Conservation (phyloP, 768 basidiomycete genomes). For the Ramaria sp. region DNA sequence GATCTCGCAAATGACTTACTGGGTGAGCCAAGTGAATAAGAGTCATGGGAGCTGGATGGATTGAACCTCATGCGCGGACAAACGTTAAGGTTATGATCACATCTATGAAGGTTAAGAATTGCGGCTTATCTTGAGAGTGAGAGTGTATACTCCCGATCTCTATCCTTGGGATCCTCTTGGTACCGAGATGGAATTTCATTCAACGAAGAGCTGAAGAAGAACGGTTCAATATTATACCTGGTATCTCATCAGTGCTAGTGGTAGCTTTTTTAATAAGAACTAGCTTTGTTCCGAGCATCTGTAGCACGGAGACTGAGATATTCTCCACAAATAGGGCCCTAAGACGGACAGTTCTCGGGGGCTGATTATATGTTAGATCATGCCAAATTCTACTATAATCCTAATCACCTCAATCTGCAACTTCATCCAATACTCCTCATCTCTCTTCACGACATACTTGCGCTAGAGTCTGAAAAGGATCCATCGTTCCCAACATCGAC, state of each 20-base stretch:
- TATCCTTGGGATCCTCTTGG: slow-evolving; percentile 35
- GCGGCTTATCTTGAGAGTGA: neutral
- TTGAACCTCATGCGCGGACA: slow-evolving; percentile 13
- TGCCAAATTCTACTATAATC: too few relatives aligned
- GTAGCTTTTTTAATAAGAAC: slow-evolving; percentile 9
- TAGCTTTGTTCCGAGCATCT: slow-evolving; percentile 47
- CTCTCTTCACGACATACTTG: slow-evolving; percentile 11
- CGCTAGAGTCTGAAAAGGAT: neutral
- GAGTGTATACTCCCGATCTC: slow-evolving; percentile 31
- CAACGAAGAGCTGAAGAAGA: slow-evolving; percentile 52
- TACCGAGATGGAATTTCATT: slow-evolving; percentile 63
- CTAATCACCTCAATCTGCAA: too few relatives aligned
- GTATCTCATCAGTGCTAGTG: neutral
- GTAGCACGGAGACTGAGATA: slow-evolving; percentile 37
- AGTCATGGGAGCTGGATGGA: neutral
- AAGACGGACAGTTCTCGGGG: slow-evolving; percentile 28
- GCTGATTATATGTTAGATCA: slow-evolving; percentile 13
- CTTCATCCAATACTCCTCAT: slow-evolving; percentile 25
- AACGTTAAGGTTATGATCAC: slow-evolving; percentile 44
- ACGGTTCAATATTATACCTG: slow-evolving; percentile 48
- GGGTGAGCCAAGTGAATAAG: neutral
- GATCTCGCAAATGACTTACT: neutral
- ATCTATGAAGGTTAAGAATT: slow-evolving; percentile 31
- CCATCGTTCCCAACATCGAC: slow-evolving; percentile 16
- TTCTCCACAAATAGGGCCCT: slow-evolving; percentile 41